A percentile compares a stretch with the other conserved stretches of the same genome.
Conservation (phyloP, 257 asterid species). For the Solanum chilense region DNA sequence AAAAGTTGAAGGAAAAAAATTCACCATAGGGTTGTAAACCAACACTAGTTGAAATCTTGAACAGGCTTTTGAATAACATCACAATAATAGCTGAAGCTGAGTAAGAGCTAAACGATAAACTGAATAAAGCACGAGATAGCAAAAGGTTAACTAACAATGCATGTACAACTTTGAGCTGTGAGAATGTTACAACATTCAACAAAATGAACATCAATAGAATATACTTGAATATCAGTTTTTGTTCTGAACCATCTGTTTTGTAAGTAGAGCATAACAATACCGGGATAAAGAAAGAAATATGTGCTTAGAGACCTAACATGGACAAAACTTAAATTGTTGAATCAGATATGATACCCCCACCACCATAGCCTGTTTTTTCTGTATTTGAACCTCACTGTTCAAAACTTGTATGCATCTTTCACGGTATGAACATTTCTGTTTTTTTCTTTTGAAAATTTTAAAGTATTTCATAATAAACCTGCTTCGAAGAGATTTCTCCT, state of each 20-base stretch:
- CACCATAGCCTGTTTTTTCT: constrained; percentile 3
- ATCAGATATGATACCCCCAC: constrained; percentile 10
- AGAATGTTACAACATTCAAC: not conserved
- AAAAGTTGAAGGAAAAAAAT: not conserved
- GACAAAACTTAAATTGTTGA: constrained; percentile 9
- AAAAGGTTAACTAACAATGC: not conserved
- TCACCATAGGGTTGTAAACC: not conserved
- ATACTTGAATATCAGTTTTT: not conserved
- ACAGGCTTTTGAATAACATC: not conserved
- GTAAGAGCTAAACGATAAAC: not conserved
- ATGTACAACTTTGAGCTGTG: not conserved
- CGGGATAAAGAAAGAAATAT: not conserved
- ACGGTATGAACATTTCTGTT: constrained; percentile 11
- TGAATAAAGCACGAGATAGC: not conserved
- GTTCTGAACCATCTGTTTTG: not conserved
- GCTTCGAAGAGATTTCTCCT: constrained; percentile 94
- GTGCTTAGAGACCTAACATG: not conserved
- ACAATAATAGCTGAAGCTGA: not conserved
- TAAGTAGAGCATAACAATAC: not conserved
- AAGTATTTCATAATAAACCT: constrained; percentile 55
- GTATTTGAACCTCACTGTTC: constrained; percentile 1
- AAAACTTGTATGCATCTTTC: constrained; percentile 1
- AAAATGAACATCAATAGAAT: not conserved
- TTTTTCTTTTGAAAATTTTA: not conserved
- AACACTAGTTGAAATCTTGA: not conserved